Evolutionary conservation across 352 stramenopile genomes (phyloP).

Genomic region (Globisporangium iwayamae): DNA sequence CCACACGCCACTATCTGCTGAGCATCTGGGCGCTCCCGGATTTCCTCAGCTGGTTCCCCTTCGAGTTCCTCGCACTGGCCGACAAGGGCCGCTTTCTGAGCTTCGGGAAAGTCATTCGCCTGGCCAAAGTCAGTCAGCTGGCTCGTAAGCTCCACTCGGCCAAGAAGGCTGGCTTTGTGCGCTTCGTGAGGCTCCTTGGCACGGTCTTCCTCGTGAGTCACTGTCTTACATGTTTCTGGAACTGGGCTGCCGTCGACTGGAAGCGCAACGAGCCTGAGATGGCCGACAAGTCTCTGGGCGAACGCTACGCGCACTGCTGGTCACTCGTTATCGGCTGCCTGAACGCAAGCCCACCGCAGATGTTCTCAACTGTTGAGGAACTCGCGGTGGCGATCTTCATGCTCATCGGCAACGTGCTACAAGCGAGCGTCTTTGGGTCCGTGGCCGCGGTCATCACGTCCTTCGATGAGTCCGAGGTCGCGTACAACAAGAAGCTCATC

Average conservation of each 20-base stretch:
- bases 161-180: slow-evolving; percentile 63
- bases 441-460: slow-evolving; percentile 63
- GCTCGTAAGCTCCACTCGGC: slow-evolving; percentile 49
- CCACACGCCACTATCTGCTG: slow-evolving; percentile 43
- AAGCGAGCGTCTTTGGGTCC: slow-evolving; percentile 68
- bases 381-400: slow-evolving; percentile 68
- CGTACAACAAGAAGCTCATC: slow-evolving; percentile 74
- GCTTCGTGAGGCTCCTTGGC: slow-evolving; percentile 45
- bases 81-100: slow-evolving; percentile 48
- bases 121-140: slow-evolving; percentile 68
- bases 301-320: slow-evolving; percentile 51
- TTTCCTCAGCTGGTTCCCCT: slow-evolving; percentile 70
- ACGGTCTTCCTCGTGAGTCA: slow-evolving; percentile 57
- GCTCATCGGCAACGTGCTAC: slow-evolving; percentile 62
- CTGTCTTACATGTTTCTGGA: slow-evolving; percentile 59
- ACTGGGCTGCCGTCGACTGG: slow-evolving; percentile 50
- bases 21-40: slow-evolving; percentile 55
- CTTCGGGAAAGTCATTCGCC: slow-evolving; percentile 59
- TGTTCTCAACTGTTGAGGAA: slow-evolving; percentile 47
- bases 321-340: slow-evolving; percentile 53
- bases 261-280: slow-evolving; percentile 29
- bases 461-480: slow-evolving; percentile 60
- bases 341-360: slow-evolving; percentile 55
- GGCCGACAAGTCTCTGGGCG: slow-evolving; percentile 18
- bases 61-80: slow-evolving; percentile 36